Evolutionary conservation across 202 grass and related monocot genomes (phyloP), one percentile per base, ranked within the genome.

Genomic region (Schoenoplectus triqueter): DNA sequence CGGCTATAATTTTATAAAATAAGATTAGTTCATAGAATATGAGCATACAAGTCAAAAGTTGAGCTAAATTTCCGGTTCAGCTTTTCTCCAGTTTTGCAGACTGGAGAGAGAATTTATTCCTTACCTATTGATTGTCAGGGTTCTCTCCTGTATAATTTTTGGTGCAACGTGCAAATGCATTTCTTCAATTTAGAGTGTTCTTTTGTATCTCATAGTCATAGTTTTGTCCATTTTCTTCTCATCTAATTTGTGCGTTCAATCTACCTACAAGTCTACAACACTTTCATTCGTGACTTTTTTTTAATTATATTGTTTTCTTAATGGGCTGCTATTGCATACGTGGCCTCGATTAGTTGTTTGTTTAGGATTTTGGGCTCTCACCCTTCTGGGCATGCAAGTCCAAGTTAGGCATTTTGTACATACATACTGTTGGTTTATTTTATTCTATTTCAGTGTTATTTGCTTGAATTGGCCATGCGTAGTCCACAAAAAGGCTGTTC

Each of bases 11-110:
- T 66, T 40, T 70, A 42, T 42, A 54, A 39, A 76, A 46, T 14
- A 20, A 69, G n/a, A 69, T 59, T 13, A 42, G 50, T 71, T 41
- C 49, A 41, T 44, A 39, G 11, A 57, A 78, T 51, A 59, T 5
- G 1, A 61, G 22, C 48, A 46, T 59, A 48, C 15, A 83, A 69
- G 64, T 83, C 48, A 83, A 71, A 46, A 61, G 55, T 79, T 31
- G 41, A 56, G 51, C 21, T 61, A 14, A 13, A 22, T 83, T 54
- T 82, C 48, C 14, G 7, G 59, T 68, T 31, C 21, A 17, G 4
- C 10, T 83, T 47, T n/a, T 71, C 81, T 70, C 66, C 81, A 71
- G 81, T 83, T 83, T 3, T 70, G 1, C 2, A 46, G 20, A 82
- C 61, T 70, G 65, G 65, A 83, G 81, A 67, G 71, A 46, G 20